These are phyloP conservation scores for Bifiguratus adelaidae DNA, from an alignment of 192 early-diverging fungal genomes.

Conservation along the genomic window DNA sequence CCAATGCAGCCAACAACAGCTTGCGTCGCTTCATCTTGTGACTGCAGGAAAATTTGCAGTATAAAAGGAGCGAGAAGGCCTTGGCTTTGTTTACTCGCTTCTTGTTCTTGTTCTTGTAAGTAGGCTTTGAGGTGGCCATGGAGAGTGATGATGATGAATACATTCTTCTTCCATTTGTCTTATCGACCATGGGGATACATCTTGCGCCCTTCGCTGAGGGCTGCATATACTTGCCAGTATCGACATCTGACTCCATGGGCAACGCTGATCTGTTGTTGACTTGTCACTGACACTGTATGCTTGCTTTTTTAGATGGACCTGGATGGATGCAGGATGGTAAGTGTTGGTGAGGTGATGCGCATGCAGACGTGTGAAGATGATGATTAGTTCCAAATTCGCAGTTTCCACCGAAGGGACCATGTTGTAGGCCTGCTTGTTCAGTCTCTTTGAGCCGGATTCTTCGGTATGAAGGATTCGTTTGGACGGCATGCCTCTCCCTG, in stretches of 20 bases:
- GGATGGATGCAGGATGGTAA: too few species aligned
- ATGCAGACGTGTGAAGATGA: conserved; percentile 15
- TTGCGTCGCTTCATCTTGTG: too few species aligned
- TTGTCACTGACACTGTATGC: too few species aligned
- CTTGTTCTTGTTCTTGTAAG: too few species aligned
- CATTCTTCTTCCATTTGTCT: conserved; percentile 17
- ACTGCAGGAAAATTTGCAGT: too few species aligned
- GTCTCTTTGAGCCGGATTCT: background rate
- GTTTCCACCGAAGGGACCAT: conserved; percentile 7
- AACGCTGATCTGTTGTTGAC: conserved; percentile 16
- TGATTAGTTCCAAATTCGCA: conserved; percentile 17
- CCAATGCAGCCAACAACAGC: too few species aligned
- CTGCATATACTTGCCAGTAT: conserved; percentile 5
- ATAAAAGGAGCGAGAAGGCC: too few species aligned
- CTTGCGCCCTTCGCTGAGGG: conserved; percentile 18
- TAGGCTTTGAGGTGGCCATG: conserved; percentile 4
- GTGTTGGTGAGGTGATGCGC: conserved; percentile 16
- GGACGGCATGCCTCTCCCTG: background rate
- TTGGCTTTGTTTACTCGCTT: too few species aligned
- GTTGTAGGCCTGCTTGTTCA: conserved; percentile 6
- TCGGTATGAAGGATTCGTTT: background rate
- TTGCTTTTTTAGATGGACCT: too few species aligned
- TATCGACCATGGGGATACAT: conserved; percentile 11
- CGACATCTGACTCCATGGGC: background rate
- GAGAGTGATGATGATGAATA: background rate